phyloP scores from a whole-genome alignment of 495 filamentous ascomycete genomes.

The Tetracladium setigerum region DNA sequence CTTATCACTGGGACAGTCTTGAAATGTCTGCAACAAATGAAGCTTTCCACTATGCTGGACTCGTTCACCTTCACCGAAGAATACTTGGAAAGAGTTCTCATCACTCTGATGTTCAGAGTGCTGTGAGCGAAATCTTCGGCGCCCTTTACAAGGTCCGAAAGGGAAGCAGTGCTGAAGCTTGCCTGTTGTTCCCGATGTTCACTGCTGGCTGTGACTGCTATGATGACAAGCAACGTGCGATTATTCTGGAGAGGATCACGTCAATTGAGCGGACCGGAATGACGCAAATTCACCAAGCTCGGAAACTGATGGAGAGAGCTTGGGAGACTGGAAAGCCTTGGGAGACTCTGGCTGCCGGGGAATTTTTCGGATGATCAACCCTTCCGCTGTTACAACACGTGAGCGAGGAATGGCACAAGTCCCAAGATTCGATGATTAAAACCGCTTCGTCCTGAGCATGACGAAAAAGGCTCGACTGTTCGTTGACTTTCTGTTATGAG shows the following conservation, averaged over 20 bases:
- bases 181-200: conserved; percentile 77
- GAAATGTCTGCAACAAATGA: conserved; percentile 76
- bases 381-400: neutral
- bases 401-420: neutral
- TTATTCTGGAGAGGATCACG: conserved; percentile 60
- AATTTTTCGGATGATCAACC: conserved; percentile 51
- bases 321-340: conserved; percentile 57
- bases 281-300: conserved; percentile 54
- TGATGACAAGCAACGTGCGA: conserved; percentile 42
- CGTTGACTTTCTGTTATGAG: conserved; percentile 1
- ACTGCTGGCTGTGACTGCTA: conserved; percentile 72
- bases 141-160: conserved; percentile 54
- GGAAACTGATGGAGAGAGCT: conserved; percentile 56
- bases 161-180: conserved; percentile 66
- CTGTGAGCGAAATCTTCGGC: conserved; percentile 54
- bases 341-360: conserved; percentile 55
- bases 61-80: conserved; percentile 69
- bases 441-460: conserved; percentile 23
- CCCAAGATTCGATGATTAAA: neutral
- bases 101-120: conserved; percentile 52
- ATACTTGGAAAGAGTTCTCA: conserved; percentile 52
- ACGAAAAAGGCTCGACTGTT: conserved; percentile 27
- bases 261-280: conserved; percentile 68
- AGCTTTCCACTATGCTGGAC: conserved; percentile 73
- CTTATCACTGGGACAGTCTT: conserved; percentile 42